phyloP scores from a whole-genome alignment of 1,139 yeast genomes.

The Pichia sp. region DNA sequence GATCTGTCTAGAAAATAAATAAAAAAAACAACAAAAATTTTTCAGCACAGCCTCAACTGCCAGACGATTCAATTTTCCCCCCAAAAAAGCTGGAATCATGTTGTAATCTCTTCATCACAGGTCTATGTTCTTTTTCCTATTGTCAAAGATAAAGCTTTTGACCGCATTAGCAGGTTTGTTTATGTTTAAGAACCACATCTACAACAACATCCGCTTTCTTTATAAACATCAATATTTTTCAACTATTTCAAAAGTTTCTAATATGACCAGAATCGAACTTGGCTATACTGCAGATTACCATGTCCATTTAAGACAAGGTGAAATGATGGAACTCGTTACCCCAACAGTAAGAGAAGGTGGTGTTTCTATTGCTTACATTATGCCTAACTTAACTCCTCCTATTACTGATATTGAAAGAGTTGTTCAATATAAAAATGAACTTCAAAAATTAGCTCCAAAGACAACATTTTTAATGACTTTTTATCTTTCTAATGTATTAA shows the following conservation, averaged over 20 bases:
- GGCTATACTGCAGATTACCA: constrained; percentile 94
- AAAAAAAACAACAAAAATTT: no score
- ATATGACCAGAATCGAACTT: constrained; percentile 31
- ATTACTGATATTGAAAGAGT: constrained; percentile 75
- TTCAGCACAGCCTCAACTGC: no score
- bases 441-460: constrained; percentile 66
- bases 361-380: constrained; percentile 79
- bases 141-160: background rate
- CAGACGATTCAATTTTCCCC: no score
- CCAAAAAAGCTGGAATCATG: no score
- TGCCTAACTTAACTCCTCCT: constrained; percentile 97
- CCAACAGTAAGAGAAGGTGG: constrained; percentile 93
- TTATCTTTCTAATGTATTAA: constrained; percentile 68
- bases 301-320: constrained; percentile 90
- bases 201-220: background rate
- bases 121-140: background rate
- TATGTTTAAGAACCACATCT: background rate
- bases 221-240: constrained; percentile 2
- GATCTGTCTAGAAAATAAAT: no score
- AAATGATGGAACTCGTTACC: constrained; percentile 84
- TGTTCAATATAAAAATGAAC: constrained; percentile 55
- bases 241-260: constrained; percentile 1
- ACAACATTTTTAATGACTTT: constrained; percentile 90
- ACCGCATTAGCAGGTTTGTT: background rate
- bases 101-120: no score